phyloP scores from a whole-genome alignment of 768 basidiomycete species.

The Kwoniella botswanensis region DNA sequence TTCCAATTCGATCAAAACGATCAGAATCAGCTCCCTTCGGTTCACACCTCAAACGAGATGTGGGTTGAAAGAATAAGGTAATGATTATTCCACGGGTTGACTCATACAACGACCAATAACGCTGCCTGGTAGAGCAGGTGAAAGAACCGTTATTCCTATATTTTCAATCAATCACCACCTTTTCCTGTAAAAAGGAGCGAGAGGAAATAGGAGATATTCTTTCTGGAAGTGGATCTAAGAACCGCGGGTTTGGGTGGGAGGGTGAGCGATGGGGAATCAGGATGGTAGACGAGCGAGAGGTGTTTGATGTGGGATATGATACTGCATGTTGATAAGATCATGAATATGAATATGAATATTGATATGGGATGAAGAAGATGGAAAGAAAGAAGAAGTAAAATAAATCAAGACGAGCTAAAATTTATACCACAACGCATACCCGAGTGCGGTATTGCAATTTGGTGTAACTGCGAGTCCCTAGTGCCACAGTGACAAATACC shows the following conservation, averaged over 20 bases:
- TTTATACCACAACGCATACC: too few relatives aligned
- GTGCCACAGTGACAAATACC: slow-evolving; percentile 11
- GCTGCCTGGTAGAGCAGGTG: slow-evolving; percentile 52
- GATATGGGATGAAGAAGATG: slow-evolving; percentile 3
- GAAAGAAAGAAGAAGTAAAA: background rate
- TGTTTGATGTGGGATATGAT: slow-evolving; percentile 3
- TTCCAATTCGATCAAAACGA: slow-evolving; percentile 24
- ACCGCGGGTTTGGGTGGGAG: slow-evolving; percentile 45
- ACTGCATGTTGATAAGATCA: slow-evolving; percentile 18
- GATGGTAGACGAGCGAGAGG: slow-evolving; percentile 8
- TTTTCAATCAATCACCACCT: slow-evolving; percentile 7
- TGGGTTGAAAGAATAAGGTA: slow-evolving; percentile 13
- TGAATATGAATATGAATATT: background rate
- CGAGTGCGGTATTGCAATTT: background rate
- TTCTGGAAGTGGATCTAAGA: slow-evolving; percentile 57
- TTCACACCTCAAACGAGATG: slow-evolving; percentile 6
- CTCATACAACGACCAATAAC: slow-evolving; percentile 56
- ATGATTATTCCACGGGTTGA: slow-evolving; percentile 55
- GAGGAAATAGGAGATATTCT: slow-evolving; percentile 32
- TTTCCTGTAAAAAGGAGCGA: slow-evolving; percentile 11
- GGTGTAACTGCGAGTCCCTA: background rate
- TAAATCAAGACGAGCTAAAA: background rate
- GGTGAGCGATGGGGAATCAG: slow-evolving; percentile 8
- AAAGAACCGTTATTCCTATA: slow-evolving; percentile 33
- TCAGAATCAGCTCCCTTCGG: background rate